phyloP scores from a whole-genome alignment of 768 basidiomycete genomes.

The Tephrocybe rancida region DNA sequence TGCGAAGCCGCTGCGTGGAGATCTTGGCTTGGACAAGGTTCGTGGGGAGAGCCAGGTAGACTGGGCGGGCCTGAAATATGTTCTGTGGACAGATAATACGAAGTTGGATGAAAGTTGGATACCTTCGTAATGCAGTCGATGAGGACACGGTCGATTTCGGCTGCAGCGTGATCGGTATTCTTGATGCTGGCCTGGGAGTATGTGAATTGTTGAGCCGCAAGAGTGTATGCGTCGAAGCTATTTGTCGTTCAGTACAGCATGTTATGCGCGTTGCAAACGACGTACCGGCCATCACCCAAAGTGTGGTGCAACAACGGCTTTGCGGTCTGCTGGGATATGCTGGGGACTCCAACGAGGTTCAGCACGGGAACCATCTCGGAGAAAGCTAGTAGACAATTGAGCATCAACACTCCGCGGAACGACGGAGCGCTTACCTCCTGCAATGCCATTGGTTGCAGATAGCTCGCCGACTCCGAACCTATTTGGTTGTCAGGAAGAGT shows the following conservation, averaged over 20 bases:
- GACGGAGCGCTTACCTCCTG: conserved; percentile 51
- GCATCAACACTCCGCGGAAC: not conserved
- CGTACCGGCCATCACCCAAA: conserved; percentile 15
- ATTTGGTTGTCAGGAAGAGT: not conserved
- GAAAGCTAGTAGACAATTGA: conserved; percentile 49
- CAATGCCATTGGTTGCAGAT: conserved; percentile 84
- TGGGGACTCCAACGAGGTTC: conserved; percentile 70
- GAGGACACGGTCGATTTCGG: conserved; percentile 80
- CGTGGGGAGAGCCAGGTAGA: conserved; percentile 86
- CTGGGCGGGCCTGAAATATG: conserved; percentile 68
- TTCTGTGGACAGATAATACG: not conserved
- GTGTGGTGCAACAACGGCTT: conserved; percentile 18
- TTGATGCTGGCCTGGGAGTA: conserved; percentile 64
- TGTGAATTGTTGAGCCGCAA: conserved; percentile 77
- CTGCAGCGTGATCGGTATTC: conserved; percentile 54
- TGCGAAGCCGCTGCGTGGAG: conserved; percentile 61
- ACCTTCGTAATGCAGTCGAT: conserved; percentile 65
- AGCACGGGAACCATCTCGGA: conserved; percentile 91
- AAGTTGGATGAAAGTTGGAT: conserved; percentile 11
- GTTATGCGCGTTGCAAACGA: not conserved
- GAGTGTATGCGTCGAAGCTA: conserved; percentile 80
- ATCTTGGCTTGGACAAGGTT: conserved; percentile 76
- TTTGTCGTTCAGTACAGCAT: not conserved
- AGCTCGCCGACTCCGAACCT: conserved; percentile 95
- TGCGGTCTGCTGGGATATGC: conserved; percentile 9